Evolutionary conservation across 225 moss, liverwort and hornwort genomes (phyloP).

Genomic region (Anthoceros angustus): DNA sequence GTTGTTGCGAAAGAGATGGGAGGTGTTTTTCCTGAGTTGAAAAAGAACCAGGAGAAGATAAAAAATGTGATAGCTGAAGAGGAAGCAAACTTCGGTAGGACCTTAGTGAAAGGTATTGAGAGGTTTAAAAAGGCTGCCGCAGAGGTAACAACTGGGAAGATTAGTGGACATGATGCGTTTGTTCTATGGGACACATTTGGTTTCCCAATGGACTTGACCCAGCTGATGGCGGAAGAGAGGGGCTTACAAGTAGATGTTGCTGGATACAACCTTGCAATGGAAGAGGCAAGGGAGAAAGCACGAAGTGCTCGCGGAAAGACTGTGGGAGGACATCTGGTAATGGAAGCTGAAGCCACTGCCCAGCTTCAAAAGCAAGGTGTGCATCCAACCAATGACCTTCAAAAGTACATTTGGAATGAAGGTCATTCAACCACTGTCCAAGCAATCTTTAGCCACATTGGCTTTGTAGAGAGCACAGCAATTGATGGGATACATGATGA

Average conservation of each 20-base stretch:
- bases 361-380: constrained; percentile 32
- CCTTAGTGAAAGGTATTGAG: constrained; percentile 34
- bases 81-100: constrained; percentile 44
- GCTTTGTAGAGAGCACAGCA: constrained; percentile 33
- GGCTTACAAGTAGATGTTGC: constrained; percentile 43
- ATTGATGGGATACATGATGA: constrained; percentile 18
- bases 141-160: constrained; percentile 40
- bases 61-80: constrained; percentile 49
- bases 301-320: constrained; percentile 51
- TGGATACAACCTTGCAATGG: constrained; percentile 35
- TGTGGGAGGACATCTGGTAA: constrained; percentile 38
- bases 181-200: constrained; percentile 45
- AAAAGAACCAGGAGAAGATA: constrained; percentile 39
- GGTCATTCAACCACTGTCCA: constrained; percentile 25
- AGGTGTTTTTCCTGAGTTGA: constrained; percentile 32
- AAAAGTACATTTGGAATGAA: constrained; percentile 36
- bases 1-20: constrained; percentile 29
- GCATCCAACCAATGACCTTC: constrained; percentile 38
- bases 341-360: constrained; percentile 52
- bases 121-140: constrained; percentile 49
- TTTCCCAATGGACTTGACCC: constrained; percentile 46
- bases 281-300: constrained; percentile 43
- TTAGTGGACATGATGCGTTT: constrained; percentile 35
- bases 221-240: constrained; percentile 58
- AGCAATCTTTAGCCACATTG: constrained; percentile 34